A percentile compares a stretch with the other conserved stretches of the same genome.
Conservation (phyloP, 2,329 filamentous ascomycete genomes). For the Phialophora verrucosa region DNA sequence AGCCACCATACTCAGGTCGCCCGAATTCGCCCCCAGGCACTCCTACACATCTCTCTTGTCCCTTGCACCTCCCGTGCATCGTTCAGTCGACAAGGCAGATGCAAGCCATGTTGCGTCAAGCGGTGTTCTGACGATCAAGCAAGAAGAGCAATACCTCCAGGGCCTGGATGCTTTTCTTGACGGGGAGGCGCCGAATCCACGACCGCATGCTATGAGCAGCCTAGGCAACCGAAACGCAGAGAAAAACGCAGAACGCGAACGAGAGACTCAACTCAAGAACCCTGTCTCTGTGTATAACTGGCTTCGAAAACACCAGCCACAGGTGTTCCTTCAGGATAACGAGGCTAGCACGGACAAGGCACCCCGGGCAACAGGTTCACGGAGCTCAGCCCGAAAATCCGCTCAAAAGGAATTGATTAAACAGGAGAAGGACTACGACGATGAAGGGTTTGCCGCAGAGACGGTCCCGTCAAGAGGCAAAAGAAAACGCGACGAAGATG, state of each 20-base stretch:
- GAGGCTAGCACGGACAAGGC: constrained; percentile 56
- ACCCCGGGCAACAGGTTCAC: constrained; percentile 47
- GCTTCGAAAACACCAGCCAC: constrained; percentile 82
- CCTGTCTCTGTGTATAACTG: constrained; percentile 95
- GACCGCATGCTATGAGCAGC: constrained; percentile 48
- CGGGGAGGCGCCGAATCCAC: constrained; percentile 23
- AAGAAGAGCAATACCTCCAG: constrained; percentile 52
- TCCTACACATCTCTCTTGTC: constrained; percentile 37
- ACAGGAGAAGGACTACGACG: constrained; percentile 49
- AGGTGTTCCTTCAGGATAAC: constrained; percentile 81
- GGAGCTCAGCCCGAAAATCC: constrained; percentile 50
- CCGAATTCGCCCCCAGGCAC: constrained; percentile 47
- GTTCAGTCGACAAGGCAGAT: constrained; percentile 18
- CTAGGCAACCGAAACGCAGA: constrained; percentile 51
- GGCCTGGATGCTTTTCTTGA: constrained; percentile 48
- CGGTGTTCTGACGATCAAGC: constrained; percentile 52
- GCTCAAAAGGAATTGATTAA: constrained; percentile 39
- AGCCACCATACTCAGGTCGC: constrained; percentile 47
- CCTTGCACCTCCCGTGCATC: constrained; percentile 11
- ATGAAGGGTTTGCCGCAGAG: constrained; percentile 51
- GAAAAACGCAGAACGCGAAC: constrained; percentile 60
- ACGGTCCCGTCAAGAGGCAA: constrained; percentile 47
- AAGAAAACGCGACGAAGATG: constrained; percentile 56
- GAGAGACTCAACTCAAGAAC: constrained; percentile 69
- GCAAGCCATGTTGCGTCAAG: constrained; percentile 39